phyloP scores from a whole-genome alignment of 306 rosid species.

The Medicago ruthenica region DNA sequence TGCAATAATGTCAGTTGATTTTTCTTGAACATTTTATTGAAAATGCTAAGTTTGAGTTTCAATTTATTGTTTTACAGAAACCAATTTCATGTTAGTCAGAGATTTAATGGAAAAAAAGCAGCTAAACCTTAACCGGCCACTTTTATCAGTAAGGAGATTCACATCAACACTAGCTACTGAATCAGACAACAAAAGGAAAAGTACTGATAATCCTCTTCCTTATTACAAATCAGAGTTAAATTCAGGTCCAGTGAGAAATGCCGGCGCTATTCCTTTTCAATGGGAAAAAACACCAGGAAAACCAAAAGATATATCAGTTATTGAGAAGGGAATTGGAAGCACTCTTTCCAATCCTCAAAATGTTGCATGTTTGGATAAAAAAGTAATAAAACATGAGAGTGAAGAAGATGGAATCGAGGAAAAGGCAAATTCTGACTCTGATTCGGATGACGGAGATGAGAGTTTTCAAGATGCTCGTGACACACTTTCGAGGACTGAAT shows the following conservation, averaged over 20 bases:
- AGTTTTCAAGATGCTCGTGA: slow-evolving; percentile 70
- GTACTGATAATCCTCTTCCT: slow-evolving; percentile 57
- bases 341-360: neutral
- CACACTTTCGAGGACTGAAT: slow-evolving; percentile 77
- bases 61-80: slow-evolving; percentile 50
- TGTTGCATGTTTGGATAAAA: slow-evolving; percentile 41
- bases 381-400: slow-evolving; percentile 37
- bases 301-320: slow-evolving; percentile 59
- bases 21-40: slow-evolving; percentile 31
- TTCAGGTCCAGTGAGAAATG: slow-evolving; percentile 77
- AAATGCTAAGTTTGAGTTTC: slow-evolving; percentile 38
- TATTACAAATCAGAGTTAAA: slow-evolving; percentile 74
- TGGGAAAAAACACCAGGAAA: slow-evolving; percentile 92
- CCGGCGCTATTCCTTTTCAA: slow-evolving; percentile 80
- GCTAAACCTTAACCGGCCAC: slow-evolving; percentile 79
- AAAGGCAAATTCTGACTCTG: slow-evolving; percentile 37
- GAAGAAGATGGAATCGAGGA: slow-evolving; percentile 43
- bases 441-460: slow-evolving; percentile 68
- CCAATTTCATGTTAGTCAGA: slow-evolving; percentile 46
- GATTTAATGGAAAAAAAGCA: slow-evolving; percentile 81
- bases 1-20: slow-evolving; percentile 5
- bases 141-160: slow-evolving; percentile 86
- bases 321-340: neutral
- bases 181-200: slow-evolving; percentile 50
- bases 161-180: slow-evolving; percentile 54